Base-by-base conservation (phyloP, 2,329 filamentous ascomycete species). In the Talaromyces sp. region DNA sequence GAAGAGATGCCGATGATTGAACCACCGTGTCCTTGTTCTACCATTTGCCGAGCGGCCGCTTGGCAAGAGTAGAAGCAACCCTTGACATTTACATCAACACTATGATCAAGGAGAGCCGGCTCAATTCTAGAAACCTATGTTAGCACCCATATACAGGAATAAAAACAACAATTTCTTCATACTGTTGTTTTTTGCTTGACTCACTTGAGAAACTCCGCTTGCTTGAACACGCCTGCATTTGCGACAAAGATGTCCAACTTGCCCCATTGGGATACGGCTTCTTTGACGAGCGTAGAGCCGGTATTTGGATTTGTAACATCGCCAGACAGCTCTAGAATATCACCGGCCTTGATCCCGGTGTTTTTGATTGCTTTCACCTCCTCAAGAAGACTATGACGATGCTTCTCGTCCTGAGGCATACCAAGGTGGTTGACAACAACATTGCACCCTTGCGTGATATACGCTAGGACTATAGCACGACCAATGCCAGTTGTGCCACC, bases 251-350 rank as follows among this genome's bases (percentile, higher is more conserved):
- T 65, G 47, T 70, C 68, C n/a, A 70, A 40, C 20, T 64, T 53
- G 1, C 66, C 65, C 52, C 67, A 70, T 41, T 52, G 47, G 2
- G 54, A 42, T 0, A 68, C 64, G 4, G 65, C 63, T 54, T 79
- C 77, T 13, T 76, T 71, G 4, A 94, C 85, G 14, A 94, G 77
- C 24, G 77, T 75, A 39, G 79, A 75, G n/a, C 87, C 87, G 1
- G 89, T 90, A 55, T 83, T 80, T 0, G 86, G 85, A 54, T 87
- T 79, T 2, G 86, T 83, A 22, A 95, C 87, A 70, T 95, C 89
- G 46, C 90, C 90, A 0, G 82, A 71, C 1, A 91, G 78, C 63
- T 87, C 84, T 9, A 87, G 80, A n/a, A 48, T 64, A 40, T 42
- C 59, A 35, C 51, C 55, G 1, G 44, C 55, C 10, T 41, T 57